Base-by-base conservation (phyloP, 257 asterid genomes). In the Euphrasia confusa region DNA sequence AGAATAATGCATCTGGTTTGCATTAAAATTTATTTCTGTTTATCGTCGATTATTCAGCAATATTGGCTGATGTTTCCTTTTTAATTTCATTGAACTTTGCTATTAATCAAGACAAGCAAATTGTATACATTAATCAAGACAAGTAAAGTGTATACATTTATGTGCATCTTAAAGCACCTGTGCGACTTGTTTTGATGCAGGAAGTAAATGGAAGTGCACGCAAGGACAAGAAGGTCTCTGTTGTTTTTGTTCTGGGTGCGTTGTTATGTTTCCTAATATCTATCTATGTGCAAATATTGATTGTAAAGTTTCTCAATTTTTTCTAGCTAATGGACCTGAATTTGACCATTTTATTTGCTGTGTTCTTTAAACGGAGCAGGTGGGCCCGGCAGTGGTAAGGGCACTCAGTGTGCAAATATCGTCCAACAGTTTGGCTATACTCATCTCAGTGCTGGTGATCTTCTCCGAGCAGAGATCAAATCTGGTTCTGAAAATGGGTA, bases 331-430 rank as follows among this genome's bases (percentile, higher is more conserved):
- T 9, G n/a, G 3, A 3, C 18, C 42, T 37, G 42, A 37, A 47
- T 47, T 47, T n/a, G 55, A 15, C 54, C 63, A 7, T n/a, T 7
- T 24, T 57, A 47, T 53, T 18, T 10, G n/a, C 47, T 48, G 61
- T 1, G n/a, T 33, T 10, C 63, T 47, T 35, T 70, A 45, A 72
- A 30, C 10, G n/a, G n/a, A 14, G 56, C 84, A 90, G 98, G 98
- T 72, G 98, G 98, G 59, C 98, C 98, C 17, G 96, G 98, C 56
- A 90, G 98, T 75, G 98, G 98, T 21, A 90, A 88, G 90, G 98
- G 98, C 56, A 90, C 98, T 72, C 98, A 90, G 72, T 88, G 96
- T 75, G 77, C 94, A 47, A 82, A 82, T 65, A 90, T 88, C n/a
- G 96, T 90, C 15, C 40, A 88, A 66, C 82, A 88, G 63, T 90